These are phyloP conservation scores for Adiantum capillusveneris DNA, from an alignment of 75 land plant species.

Conservation along the genomic window DNA sequence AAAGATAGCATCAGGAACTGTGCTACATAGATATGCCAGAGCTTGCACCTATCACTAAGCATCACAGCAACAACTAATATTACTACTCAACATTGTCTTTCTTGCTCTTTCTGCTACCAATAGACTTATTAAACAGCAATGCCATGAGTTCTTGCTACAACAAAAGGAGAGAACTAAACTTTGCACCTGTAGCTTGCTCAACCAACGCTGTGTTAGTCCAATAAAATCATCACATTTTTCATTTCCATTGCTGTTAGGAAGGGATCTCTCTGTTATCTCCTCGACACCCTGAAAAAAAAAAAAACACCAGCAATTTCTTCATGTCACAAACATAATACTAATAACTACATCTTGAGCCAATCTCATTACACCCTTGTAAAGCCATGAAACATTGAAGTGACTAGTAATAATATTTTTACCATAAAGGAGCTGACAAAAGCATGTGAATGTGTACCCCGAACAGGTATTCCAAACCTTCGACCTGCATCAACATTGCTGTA, in stretches of 20 bases:
- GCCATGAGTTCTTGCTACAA: background rate
- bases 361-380: too few species aligned
- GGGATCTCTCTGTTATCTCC: conserved; percentile 69
- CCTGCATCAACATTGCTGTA: too few species aligned
- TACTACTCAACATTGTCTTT: too few species aligned
- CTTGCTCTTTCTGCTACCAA: too few species aligned
- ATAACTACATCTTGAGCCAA: too few species aligned
- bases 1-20: background rate
- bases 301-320: background rate
- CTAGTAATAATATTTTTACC: too few species aligned
- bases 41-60: background rate
- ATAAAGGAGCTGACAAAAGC: too few species aligned
- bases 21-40: background rate
- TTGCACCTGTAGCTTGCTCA: conserved; percentile 66
- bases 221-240: conserved; percentile 77
- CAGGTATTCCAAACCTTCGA: too few species aligned
- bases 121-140: too few species aligned
- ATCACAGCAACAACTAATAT: background rate
- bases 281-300: conserved; percentile 64
- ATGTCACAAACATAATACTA: too few species aligned
- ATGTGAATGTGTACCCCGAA: too few species aligned
- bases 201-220: conserved; percentile 60
- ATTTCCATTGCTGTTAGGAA: conserved; percentile 45
- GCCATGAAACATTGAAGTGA: too few species aligned
- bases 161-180: background rate